Base-by-base conservation (phyloP, 805 yeast genomes). In the Ogataea methanolica region DNA sequence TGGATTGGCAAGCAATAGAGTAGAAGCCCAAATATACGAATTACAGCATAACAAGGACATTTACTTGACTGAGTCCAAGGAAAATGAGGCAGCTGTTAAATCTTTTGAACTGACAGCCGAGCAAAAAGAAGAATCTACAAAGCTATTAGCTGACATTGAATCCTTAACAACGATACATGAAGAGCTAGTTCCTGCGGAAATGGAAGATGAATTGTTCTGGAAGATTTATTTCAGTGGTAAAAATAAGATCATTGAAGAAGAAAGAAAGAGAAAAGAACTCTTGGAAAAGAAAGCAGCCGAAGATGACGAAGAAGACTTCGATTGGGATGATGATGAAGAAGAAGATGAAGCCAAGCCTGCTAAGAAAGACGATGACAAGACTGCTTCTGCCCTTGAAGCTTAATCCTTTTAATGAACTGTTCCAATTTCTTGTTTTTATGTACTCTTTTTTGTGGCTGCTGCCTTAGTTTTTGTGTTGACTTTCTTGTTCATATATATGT, bases 131-230 rank as follows among this genome's bases (percentile, higher is more conserved):
- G 78, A 52, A 79, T 57, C 61, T 1, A 47, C 39, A 4, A 37
- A 40, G n/a, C 69, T 82, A 39, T 65, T 85, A 44, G 65, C 69
- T 17, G 60, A 68, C 44, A 75, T 80, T 53, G 72, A 78, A 5
- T 76, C 79, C 22, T 74, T 89, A 50, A 67, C 71, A 23, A 67
- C 67, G 33, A 65, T 86, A 36, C 79, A 80, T 79, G 77, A 79
- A 46, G 67, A 69, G 29, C 61, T 89, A 7, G 96, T 90, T 2
- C 96, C 96, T 0, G 76, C 73, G 7, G 39, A 55, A 65, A 83
- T 35, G 26, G 58, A 78, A 4, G 85, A 82, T 56, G 69, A 75
- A 23, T 70, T 71, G 41, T 91, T 91, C 64, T 91, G 97, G 97
- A 68, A 71, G 40, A 74, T 82, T 33, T 90, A 88, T 66, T 85